Evolutionary conservation across 1,139 yeast species (phyloP).

Genomic region (Blastobotrys apis): DNA sequence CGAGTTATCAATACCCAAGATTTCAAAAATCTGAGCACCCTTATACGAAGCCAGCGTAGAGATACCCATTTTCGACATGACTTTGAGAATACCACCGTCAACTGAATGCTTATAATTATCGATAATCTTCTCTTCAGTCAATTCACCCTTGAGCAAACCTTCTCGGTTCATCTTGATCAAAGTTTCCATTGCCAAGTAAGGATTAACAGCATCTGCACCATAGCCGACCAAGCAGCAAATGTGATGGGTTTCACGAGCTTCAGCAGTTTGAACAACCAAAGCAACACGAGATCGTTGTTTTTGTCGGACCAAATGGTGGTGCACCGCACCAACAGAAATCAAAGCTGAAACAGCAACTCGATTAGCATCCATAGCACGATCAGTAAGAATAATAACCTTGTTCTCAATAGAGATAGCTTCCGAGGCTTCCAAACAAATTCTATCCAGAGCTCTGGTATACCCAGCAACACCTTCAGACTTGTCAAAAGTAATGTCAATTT

Average conservation of each 20-base stretch:
- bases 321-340: conserved; percentile 95
- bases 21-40: conserved; percentile 98
- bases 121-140: conserved; percentile 57
- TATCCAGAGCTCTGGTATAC: conserved; percentile 77
- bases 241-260: conserved; percentile 97
- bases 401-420: conserved; percentile 73
- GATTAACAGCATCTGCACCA: conserved; percentile 96
- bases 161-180: conserved; percentile 79
- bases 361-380: conserved; percentile 54
- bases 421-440: conserved; percentile 83
- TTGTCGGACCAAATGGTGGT: conserved; percentile 92
- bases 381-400: conserved; percentile 73
- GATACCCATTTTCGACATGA: conserved; percentile 99
- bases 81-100: conserved; percentile 89
- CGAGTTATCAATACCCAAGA: conserved; percentile 90
- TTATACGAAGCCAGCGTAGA: conserved; percentile 95
- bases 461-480: conserved; percentile 82
- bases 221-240: conserved; percentile 91
- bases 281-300: conserved; percentile 97
- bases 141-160: conserved; percentile 57
- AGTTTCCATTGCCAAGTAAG: conserved; percentile 89
- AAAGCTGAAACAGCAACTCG: conserved; percentile 84
- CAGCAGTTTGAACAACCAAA: conserved; percentile 85
- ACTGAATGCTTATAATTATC: conserved; percentile 76
- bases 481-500: conserved; percentile 85